A percentile compares a stretch with the other conserved stretches of the same genome.
phyloP scores from a whole-genome alignment of 345 rosid genomes.

The Murraya koenigii region DNA sequence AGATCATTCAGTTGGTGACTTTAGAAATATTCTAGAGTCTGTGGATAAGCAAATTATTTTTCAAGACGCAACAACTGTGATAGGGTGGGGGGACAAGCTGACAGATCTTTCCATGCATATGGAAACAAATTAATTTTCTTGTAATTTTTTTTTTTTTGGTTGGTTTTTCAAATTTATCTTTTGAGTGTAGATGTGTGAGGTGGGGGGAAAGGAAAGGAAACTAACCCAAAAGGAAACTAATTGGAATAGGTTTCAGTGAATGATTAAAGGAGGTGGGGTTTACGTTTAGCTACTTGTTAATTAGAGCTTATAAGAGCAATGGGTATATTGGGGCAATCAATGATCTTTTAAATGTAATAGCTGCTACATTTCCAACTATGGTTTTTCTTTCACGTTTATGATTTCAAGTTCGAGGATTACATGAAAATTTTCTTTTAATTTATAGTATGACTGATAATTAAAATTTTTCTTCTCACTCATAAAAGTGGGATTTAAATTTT shows the following conservation, averaged over 20 bases:
- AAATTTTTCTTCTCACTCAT: no score
- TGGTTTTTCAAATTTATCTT: neutral
- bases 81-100: neutral
- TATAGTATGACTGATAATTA: no score
- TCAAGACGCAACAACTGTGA: conserved; percentile 38
- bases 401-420: neutral
- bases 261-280: conserved; percentile 9
- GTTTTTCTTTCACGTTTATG: neutral
- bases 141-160: neutral
- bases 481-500: no score
- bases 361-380: conserved; percentile 7
- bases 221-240: conserved; percentile 1
- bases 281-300: conserved; percentile 2
- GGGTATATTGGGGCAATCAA: conserved; percentile 12
- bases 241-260: conserved; percentile 4
- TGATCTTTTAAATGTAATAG: conserved; percentile 2
- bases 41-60: conserved; percentile 46
- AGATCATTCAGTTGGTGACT: conserved; percentile 18
- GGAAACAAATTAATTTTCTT: conserved; percentile 4
- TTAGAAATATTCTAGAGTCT: conserved; percentile 29
- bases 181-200: conserved; percentile 20
- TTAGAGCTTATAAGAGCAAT: neutral
- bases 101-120: neutral
- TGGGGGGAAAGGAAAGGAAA: conserved; percentile 10
- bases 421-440: no score